Evolutionary conservation across 2,329 filamentous ascomycete species (phyloP).

Genomic region (Fusarium torreyae): DNA sequence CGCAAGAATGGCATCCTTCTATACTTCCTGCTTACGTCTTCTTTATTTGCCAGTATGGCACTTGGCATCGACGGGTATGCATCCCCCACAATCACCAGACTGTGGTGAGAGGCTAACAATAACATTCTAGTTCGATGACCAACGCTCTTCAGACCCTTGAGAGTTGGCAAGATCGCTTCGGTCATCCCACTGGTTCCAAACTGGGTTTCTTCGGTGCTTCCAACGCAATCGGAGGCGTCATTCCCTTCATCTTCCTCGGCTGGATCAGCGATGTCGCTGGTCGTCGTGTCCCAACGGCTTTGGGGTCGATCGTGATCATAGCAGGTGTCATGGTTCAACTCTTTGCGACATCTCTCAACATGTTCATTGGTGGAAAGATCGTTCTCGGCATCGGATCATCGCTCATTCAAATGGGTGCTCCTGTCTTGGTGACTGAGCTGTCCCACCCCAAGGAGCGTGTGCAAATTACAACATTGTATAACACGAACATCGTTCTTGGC

Average conservation of each 20-base stretch:
- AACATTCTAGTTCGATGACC: slow-evolving; percentile 51
- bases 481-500: slow-evolving; percentile 41
- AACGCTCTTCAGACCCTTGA: slow-evolving; percentile 58
- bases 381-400: slow-evolving; percentile 56
- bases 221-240: slow-evolving; percentile 58
- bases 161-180: slow-evolving; percentile 57
- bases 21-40: slow-evolving; percentile 61
- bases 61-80: slow-evolving; percentile 60
- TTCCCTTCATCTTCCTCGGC: slow-evolving; percentile 55
- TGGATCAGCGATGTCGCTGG: slow-evolving; percentile 57
- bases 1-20: slow-evolving; percentile 60
- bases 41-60: slow-evolving; percentile 59
- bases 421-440: slow-evolving; percentile 61
- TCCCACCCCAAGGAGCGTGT: slow-evolving; percentile 56
- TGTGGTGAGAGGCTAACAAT: neutral
- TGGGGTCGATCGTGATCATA: slow-evolving; percentile 59
- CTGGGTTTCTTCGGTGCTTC: slow-evolving; percentile 59
- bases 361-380: slow-evolving; percentile 58
- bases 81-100: neutral
- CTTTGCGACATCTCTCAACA: slow-evolving; percentile 54
- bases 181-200: slow-evolving; percentile 56
- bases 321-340: slow-evolving; percentile 56
- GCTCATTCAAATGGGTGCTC: slow-evolving; percentile 60
- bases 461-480: slow-evolving; percentile 44
- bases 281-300: slow-evolving; percentile 53